A percentile compares a stretch with the other conserved stretches of the same genome.
phyloP scores from a whole-genome alignment of 495 filamentous ascomycete genomes.

The Annulohypoxylon stygium region DNA sequence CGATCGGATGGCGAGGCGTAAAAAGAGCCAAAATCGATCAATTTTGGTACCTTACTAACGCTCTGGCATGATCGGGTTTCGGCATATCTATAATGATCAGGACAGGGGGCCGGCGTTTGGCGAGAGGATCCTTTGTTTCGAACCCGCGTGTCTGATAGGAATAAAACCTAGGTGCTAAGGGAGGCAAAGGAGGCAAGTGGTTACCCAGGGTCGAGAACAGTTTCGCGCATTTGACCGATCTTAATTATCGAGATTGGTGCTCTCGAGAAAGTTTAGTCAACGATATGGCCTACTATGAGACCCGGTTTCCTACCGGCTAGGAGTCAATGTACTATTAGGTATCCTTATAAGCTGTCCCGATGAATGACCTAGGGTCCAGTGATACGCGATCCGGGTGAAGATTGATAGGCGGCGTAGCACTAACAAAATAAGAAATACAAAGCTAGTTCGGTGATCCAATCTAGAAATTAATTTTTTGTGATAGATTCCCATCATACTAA shows the following conservation, averaged over 20 bases:
- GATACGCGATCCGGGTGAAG: conserved; percentile 26
- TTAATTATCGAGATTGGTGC: conserved; percentile 3
- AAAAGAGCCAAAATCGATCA: conserved; percentile 17
- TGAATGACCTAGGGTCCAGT: conserved; percentile 17
- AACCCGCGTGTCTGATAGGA: conserved; percentile 27
- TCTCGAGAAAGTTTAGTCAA: conserved; percentile 7
- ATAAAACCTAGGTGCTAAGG: conserved; percentile 34
- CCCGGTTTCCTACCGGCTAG: conserved; percentile 6
- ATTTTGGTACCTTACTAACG: conserved; percentile 35
- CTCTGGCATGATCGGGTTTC: conserved; percentile 43
- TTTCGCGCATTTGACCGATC: conserved; percentile 4
- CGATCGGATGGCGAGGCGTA: conserved; percentile 41
- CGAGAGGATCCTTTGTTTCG: conserved; percentile 40
- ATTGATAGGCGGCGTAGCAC: conserved; percentile 27
- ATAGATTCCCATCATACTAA: not conserved
- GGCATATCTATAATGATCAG: conserved; percentile 47
- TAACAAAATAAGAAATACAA: conserved; percentile 28
- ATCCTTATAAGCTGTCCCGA: conserved; percentile 26
- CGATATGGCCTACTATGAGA: not conserved
- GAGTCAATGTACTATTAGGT: conserved; percentile 41
- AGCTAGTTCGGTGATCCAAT: not conserved
- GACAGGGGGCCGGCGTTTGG: conserved; percentile 50
- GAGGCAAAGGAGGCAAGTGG: conserved; percentile 31
- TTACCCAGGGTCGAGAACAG: conserved; percentile 8
- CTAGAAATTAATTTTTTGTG: not conserved